Base-by-base conservation (phyloP, 495 filamentous ascomycete species). In the Tuber brumale region DNA sequence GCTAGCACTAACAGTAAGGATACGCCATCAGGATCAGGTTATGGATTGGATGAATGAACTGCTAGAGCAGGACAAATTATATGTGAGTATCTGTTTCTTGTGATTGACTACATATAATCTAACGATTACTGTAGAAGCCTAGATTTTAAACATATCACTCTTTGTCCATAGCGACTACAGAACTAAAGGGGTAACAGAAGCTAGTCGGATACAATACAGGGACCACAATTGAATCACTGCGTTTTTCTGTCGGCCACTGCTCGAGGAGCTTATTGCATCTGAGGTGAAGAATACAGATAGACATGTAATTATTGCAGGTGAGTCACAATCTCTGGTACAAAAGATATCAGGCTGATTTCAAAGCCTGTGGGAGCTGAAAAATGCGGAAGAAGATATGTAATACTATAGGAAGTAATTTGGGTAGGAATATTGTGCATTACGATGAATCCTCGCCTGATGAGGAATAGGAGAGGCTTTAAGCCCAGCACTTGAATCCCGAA, bases 11-110 rank as follows among this genome's bases (percentile, higher is more conserved):
- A 71, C 51, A 79, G 69, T 39, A 44, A n/a, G 41, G 45, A 44
- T 73, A 82, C 79, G 71, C 37, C 74, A 82, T 45, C 35, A 77
- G 72, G 9, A 51, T 27, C 80, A 74, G 78, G 76, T 82, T 19
- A 76, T 72, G n/a, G 16, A 75, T 45, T 79, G 44, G 77, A 82
- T 82, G 74, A 77, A 82, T 75, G 43, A 82, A 42, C 71, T 82
- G 45, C 80, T 51, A 76, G 77, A 23, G 71, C 12, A 46, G 19
- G 80, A 82, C 73, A 78, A 72, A 43, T 70, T 75, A 73, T 78
- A 78, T 71, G 75, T 82, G 76, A 18, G 51, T 45, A 70, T 69
- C 8, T 31, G 51, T 42, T 48, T 72, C 21, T 46, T 27, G 35
- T 45, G 42, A 72, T 21, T 46, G 23, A 51, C 19, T 45, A 27